phyloP scores from a whole-genome alignment of 495 filamentous ascomycete species.

The Aspergillus hancockii region DNA sequence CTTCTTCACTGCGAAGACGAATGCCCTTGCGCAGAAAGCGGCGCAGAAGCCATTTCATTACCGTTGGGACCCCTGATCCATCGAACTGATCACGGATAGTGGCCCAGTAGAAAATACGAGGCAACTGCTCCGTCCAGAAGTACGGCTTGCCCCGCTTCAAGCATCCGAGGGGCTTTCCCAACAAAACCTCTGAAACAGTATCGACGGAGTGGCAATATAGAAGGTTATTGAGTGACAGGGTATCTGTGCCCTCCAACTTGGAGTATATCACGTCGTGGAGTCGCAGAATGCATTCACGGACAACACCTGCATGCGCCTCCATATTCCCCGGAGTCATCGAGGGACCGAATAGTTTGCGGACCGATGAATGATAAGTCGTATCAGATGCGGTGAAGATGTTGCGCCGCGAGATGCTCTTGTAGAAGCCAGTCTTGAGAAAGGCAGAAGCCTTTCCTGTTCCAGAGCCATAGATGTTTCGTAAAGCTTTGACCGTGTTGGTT shows the following conservation, averaged over 20 bases:
- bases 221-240: constrained; percentile 23
- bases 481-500: constrained; percentile 26
- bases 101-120: constrained; percentile 32
- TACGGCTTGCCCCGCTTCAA: constrained; percentile 26
- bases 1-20: constrained; percentile 21
- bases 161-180: constrained; percentile 28
- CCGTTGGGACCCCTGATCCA: constrained; percentile 27
- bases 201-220: constrained; percentile 30
- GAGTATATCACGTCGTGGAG: constrained; percentile 20
- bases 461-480: constrained; percentile 29
- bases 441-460: constrained; percentile 21
- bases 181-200: constrained; percentile 28
- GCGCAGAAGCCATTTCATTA: constrained; percentile 30
- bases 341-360: constrained; percentile 28
- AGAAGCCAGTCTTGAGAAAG: constrained; percentile 28
- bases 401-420: constrained; percentile 26
- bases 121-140: constrained; percentile 32
- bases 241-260: constrained; percentile 12
- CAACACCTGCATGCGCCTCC: constrained; percentile 23
- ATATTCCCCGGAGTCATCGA: constrained; percentile 25
- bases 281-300: constrained; percentile 20
- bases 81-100: constrained; percentile 29
- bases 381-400: constrained; percentile 31
- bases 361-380: constrained; percentile 23
- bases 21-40: constrained; percentile 27